Evolutionary conservation across 192 early-diverging fungal genomes (phyloP), one percentile per base, ranked within the genome.

Genomic region (Entomortierella chlamydospora): DNA sequence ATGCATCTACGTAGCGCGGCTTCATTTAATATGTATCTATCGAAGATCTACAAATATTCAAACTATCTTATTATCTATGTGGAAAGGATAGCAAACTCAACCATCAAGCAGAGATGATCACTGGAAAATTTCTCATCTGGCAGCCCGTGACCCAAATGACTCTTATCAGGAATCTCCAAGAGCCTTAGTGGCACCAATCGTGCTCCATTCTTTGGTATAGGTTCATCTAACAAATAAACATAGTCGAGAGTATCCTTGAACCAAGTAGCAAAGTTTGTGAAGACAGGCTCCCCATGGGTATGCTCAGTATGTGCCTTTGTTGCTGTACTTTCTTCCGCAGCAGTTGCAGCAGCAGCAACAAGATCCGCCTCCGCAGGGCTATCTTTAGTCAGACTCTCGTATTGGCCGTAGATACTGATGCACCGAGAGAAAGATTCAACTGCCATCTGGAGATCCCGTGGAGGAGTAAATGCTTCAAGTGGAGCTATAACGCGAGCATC

Each of bases 211-310:
- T 64, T 43, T 15, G 52, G 61, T 0, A 64, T 12, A 18, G 76
- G 76, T 39, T 79, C 55, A 23, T 79, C 76, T 11, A 51, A 66
- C 22, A 79, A 43, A 51, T 79, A 79, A 0, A 79, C 63, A 43
- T 79, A 79, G n/a, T 79, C 76, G 4, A 79, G 63, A 10, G 67
- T 70, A 22, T 79, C 76, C 58, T 79, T 79, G 68, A 79, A 79
- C 76, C 76, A 79, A 9, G 53, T 79, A 0, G 76, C 76, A 57
- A 64, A 79, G 54, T 79, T 79, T n/a, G 76, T 79, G 52, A 70
- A 79, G 0, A 61, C 31, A 10, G 76, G 76, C 28, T 79, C 76
- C 1, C 76, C 68, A 30, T 79, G 76, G 34, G 51, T 70, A 29
- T 60, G 57, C 17, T 63, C 60, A 0, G 37, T 50, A 25, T 55